Conservation (phyloP, 306 rosid species). For the Gillenia trifoliata region DNA sequence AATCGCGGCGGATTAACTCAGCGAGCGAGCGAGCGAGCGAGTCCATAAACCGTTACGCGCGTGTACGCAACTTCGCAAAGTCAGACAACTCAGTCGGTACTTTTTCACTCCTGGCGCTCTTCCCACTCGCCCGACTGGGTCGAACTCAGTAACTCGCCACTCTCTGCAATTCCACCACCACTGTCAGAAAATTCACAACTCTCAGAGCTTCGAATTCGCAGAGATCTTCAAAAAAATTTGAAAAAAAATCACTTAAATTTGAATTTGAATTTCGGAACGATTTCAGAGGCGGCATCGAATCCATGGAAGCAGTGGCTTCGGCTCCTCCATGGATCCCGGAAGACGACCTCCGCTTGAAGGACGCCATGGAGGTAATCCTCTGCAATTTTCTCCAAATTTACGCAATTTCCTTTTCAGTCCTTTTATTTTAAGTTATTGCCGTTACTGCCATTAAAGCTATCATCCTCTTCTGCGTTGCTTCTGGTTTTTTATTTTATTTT, state of each 20-base stretch:
- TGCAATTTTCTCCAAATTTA: conserved; percentile 4
- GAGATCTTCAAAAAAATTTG: background rate
- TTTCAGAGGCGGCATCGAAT: conserved; percentile 17
- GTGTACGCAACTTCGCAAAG: background rate
- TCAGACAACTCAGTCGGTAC: background rate
- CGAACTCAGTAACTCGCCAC: background rate
- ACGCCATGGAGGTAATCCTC: conserved; percentile 64
- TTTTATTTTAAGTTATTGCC: background rate
- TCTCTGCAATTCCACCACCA: background rate
- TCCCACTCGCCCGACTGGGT: background rate
- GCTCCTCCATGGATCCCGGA: conserved; percentile 54
- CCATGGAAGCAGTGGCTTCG: conserved; percentile 24
- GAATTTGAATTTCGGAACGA: background rate
- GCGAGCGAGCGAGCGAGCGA: background rate
- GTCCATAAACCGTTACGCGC: background rate
- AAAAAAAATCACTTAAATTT: background rate
- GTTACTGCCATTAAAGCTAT: background rate
- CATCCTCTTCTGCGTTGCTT: background rate
- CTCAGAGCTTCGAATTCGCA: background rate
- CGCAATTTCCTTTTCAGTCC: background rate
- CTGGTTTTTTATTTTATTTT: background rate
- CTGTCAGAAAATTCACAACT: background rate
- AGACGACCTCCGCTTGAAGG: conserved; percentile 72
- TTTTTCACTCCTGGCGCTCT: background rate
- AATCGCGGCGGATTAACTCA: background rate